These are phyloP conservation scores for Boletus mariae DNA, from an alignment of 1,284 basidiomycete genomes.

Conservation along the genomic window DNA sequence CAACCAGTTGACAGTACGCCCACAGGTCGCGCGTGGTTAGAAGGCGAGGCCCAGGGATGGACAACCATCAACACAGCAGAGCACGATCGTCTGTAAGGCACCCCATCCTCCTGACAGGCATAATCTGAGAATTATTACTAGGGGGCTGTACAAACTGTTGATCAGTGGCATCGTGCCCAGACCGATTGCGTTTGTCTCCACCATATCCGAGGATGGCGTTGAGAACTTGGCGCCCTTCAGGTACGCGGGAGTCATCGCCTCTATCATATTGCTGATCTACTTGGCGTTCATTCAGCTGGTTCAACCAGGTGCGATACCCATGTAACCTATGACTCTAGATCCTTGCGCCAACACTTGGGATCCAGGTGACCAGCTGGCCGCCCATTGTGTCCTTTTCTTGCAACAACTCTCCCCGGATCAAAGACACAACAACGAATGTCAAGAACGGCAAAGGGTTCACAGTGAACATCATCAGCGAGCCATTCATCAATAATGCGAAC, in stretches of 20 bases:
- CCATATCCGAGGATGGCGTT: constrained; percentile 47
- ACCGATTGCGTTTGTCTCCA: constrained; percentile 69
- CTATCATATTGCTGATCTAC: neutral
- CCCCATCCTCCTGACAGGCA: neutral
- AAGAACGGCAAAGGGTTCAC: constrained; percentile 57
- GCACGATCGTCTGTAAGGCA: constrained; percentile 42
- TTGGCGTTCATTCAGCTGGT: constrained; percentile 33
- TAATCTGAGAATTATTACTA: constrained; percentile 8
- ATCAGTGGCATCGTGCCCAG: constrained; percentile 61
- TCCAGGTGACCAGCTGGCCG: constrained; percentile 47
- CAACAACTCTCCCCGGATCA: constrained; percentile 33
- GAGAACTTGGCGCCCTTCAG: constrained; percentile 63
- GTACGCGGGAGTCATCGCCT: constrained; percentile 21
- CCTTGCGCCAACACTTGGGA: neutral
- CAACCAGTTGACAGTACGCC: constrained; percentile 47
- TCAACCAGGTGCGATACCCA: constrained; percentile 37
- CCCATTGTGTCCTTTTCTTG: constrained; percentile 57
- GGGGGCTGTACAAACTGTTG: constrained; percentile 47
- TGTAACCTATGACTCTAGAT: neutral
- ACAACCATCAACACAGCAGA: constrained; percentile 50
- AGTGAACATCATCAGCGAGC: constrained; percentile 70
- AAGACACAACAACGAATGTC: constrained; percentile 64
- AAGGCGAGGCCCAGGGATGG: constrained; percentile 53
- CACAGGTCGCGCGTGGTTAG: constrained; percentile 47
- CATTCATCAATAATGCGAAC: constrained; percentile 65